Percentiles rank a stretch among this genome's conserved stretches.
These are phyloP conservation scores for Lupinus albus DNA, from an alignment of 306 rosid species.

Conservation along the genomic window DNA sequence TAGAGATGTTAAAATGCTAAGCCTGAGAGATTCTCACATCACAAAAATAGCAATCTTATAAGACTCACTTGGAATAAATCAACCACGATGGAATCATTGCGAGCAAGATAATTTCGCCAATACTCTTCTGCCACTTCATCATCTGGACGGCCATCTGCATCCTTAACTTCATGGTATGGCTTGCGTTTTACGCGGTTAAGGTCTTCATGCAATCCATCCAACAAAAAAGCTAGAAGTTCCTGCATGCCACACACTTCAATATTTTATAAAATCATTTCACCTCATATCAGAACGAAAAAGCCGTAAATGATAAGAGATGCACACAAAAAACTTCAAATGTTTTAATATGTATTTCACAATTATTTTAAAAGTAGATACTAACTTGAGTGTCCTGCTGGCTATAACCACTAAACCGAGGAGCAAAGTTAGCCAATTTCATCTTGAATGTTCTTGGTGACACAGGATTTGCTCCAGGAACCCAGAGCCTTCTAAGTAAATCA, in stretches of 20 bases:
- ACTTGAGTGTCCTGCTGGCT: constrained; percentile 96
- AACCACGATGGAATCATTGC: constrained; percentile 76
- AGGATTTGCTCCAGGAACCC: constrained; percentile 72
- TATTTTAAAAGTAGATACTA: constrained; percentile 34
- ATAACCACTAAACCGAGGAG: constrained; percentile 81
- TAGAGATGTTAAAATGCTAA: neutral
- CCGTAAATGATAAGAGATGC: neutral
- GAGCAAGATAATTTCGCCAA: constrained; percentile 88
- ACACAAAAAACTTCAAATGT: constrained; percentile 27
- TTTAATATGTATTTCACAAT: neutral
- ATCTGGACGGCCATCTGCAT: constrained; percentile 69
- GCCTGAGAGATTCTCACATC: constrained; percentile 17
- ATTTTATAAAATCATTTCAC: constrained; percentile 36
- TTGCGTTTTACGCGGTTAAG: constrained; percentile 82
- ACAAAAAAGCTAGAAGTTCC: constrained; percentile 93
- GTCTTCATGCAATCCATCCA: constrained; percentile 93
- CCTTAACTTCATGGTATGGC: constrained; percentile 79
- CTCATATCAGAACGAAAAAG: constrained; percentile 26
- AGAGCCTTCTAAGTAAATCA: constrained; percentile 73
- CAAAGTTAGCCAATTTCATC: constrained; percentile 67
- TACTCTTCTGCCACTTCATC: constrained; percentile 84
- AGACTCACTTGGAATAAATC: constrained; percentile 73
- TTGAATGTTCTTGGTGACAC: constrained; percentile 74
- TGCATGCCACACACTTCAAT: constrained; percentile 46
- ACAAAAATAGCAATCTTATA: neutral